Conservation (phyloP, 805 yeast species). For the Metschnikowia cerradonensis region DNA sequence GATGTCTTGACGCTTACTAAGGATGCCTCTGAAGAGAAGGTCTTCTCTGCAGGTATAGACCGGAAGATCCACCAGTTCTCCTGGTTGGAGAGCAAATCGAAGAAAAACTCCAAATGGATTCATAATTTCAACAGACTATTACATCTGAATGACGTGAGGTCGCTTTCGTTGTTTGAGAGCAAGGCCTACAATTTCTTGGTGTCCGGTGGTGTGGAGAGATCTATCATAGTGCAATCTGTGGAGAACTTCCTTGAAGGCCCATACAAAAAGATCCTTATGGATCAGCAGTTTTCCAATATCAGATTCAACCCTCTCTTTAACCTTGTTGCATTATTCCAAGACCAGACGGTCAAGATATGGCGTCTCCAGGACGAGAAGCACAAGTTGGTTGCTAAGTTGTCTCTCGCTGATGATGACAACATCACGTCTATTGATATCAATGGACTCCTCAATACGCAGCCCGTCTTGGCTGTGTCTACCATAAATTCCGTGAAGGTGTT, state of each 20-base stretch:
- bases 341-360: constrained; percentile 82
- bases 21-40: constrained; percentile 54
- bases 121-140: constrained; percentile 69
- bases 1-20: constrained; percentile 75
- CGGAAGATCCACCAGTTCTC: constrained; percentile 78
- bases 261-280: constrained; percentile 64
- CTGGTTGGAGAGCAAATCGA: constrained; percentile 32
- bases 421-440: constrained; percentile 66
- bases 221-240: constrained; percentile 61
- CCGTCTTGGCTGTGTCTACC: constrained; percentile 68
- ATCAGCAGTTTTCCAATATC: constrained; percentile 54
- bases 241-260: constrained; percentile 67
- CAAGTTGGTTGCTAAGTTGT: constrained; percentile 61
- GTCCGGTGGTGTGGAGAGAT: constrained; percentile 80
- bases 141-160: constrained; percentile 83
- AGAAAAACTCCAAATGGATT: constrained; percentile 58
- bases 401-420: constrained; percentile 73
- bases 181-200: constrained; percentile 64
- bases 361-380: constrained; percentile 44
- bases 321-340: constrained; percentile 73
- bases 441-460: constrained; percentile 43
- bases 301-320: constrained; percentile 44
- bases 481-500: constrained; percentile 66
- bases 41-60: constrained; percentile 92
- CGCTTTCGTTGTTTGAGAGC: constrained; percentile 67